Percentiles rank a stretch among this genome's conserved stretches.
Conservation (phyloP, 306 rosid genomes). For the Casuarina glauca region DNA sequence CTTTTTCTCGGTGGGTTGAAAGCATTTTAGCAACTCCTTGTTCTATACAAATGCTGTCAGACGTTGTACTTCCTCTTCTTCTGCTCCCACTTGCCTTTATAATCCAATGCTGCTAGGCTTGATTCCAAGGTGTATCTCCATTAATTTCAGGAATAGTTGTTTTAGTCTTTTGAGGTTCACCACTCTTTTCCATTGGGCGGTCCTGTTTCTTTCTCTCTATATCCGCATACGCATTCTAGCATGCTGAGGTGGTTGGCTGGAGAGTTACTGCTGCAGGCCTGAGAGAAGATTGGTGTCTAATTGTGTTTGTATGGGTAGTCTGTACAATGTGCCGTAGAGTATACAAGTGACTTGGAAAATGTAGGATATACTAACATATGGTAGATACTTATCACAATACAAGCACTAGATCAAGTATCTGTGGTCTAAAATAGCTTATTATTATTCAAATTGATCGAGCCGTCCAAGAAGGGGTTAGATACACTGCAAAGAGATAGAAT, state of each 20-base stretch:
- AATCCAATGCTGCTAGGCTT: conserved; percentile 32
- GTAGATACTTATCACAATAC: too few species aligned
- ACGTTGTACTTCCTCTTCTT: conserved; percentile 48
- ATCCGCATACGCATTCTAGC: conserved; percentile 18
- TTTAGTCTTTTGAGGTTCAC: conserved; percentile 29
- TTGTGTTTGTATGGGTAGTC: conserved; percentile 30
- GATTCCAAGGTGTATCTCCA: conserved; percentile 35
- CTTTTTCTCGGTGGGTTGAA: conserved; percentile 17
- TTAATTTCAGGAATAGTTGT: conserved; percentile 26
- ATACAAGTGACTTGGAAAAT: too few species aligned
- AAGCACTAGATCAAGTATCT: too few species aligned
- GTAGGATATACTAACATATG: too few species aligned
- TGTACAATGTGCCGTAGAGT: conserved; percentile 3
- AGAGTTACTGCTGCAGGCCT: too few species aligned
- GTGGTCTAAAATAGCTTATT: too few species aligned
- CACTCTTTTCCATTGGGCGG: conserved; percentile 27
- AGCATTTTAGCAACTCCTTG: conserved; percentile 51
- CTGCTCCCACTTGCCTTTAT: conserved; percentile 48
- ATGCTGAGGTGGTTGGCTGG: too few species aligned
- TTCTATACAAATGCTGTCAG: conserved; percentile 48
- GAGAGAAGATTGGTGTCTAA: too few species aligned
- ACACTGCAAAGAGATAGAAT: too few species aligned
- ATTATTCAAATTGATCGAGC: too few species aligned
- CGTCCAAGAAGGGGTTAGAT: too few species aligned
- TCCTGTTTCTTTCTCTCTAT: conserved; percentile 52